Base-by-base conservation (phyloP, 2,329 filamentous ascomycete species). In the Teratosphaeria viscida region DNA sequence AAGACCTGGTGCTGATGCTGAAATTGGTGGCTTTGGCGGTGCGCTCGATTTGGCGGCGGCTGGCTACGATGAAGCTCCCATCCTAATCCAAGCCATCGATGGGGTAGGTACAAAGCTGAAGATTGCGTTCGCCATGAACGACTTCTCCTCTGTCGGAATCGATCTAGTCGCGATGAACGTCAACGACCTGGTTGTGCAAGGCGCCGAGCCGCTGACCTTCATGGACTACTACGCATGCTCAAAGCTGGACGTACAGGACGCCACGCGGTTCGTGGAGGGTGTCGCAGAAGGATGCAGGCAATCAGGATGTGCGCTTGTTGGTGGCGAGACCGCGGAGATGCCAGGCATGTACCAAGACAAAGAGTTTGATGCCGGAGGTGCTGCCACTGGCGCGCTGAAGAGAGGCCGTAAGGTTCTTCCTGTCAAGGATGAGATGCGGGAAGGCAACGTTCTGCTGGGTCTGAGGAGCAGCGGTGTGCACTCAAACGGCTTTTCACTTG, bases 81-180 rank as follows among this genome's bases (percentile, higher is more conserved):
- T 92, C 59, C 77, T 97, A 29, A 90, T 97, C n/a, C 89, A 89
- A 59, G 92, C 91, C 61, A 97, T 96, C 64, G 94, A 99, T 71
- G 94, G 94, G 57, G 91, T 97, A 43, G 94, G 92, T 61, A 97
- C 92, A 55, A 97, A 97, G 79, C 86, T 97, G 68, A 95, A 95
- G 81, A 90, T 99, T 69, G 94, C 94, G 0, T 92, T 96, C 72
- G 84, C 85, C 12, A 89, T 95, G 78, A 82, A 85, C 67, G 90
- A 95, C 76, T 94, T 96, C 76, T 86, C 92, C 74, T 96, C 92
- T 2, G 92, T 99, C 11, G 94, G 94, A 62, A 91, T 99, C 67
- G 94, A 99, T 72, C 83, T 99, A 39, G 94, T 99, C 3, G 94
- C 94, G 66, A 97, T 97, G 92, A 97, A 96, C 74, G 94, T 97